Evolutionary conservation across 345 rosid species (phyloP).

Genomic region (Raphanus sativus): DNA sequence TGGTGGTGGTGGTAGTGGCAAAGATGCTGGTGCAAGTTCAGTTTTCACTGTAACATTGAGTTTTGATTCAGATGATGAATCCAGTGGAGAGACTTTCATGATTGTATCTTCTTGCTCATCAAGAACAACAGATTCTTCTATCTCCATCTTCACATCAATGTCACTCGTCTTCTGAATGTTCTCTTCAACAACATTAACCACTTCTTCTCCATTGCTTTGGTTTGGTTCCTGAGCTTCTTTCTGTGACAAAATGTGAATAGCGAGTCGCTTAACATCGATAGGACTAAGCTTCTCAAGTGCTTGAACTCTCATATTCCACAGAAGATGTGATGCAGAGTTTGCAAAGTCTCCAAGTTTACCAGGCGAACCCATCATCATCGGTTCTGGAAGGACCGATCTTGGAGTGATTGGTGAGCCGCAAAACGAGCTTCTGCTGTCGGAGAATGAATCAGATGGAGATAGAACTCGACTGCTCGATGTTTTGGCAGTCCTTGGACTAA

Average conservation of each 20-base stretch:
- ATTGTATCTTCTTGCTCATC: constrained; percentile 19
- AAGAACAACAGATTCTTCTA: constrained; percentile 26
- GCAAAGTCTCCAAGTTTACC: constrained; percentile 37
- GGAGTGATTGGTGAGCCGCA: constrained; percentile 50
- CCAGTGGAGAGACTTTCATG: constrained; percentile 23
- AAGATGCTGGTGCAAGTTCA: not conserved
- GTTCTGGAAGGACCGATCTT: constrained; percentile 45
- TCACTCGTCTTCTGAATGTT: constrained; percentile 13
- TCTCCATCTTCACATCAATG: constrained; percentile 21
- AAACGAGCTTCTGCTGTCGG: constrained; percentile 42
- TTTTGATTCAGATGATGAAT: constrained; percentile 23
- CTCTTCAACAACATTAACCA: constrained; percentile 21
- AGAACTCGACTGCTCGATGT: constrained; percentile 28
- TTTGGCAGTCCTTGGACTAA: constrained; percentile 21
- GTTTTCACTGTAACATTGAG: constrained; percentile 1
- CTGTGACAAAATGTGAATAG: constrained; percentile 50
- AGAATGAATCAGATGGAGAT: constrained; percentile 39
- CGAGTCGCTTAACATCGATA: constrained; percentile 61
- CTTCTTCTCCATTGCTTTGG: constrained; percentile 18
- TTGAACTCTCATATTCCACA: constrained; percentile 58
- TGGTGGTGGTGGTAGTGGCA: constrained; percentile 11
- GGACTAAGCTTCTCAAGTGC: constrained; percentile 74
- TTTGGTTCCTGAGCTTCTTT: constrained; percentile 43
- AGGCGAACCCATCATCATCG: constrained; percentile 29
- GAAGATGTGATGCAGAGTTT: constrained; percentile 41